These are phyloP conservation scores for Dendrothele bispora DNA, from an alignment of 768 basidiomycete genomes.

Conservation along the genomic window DNA sequence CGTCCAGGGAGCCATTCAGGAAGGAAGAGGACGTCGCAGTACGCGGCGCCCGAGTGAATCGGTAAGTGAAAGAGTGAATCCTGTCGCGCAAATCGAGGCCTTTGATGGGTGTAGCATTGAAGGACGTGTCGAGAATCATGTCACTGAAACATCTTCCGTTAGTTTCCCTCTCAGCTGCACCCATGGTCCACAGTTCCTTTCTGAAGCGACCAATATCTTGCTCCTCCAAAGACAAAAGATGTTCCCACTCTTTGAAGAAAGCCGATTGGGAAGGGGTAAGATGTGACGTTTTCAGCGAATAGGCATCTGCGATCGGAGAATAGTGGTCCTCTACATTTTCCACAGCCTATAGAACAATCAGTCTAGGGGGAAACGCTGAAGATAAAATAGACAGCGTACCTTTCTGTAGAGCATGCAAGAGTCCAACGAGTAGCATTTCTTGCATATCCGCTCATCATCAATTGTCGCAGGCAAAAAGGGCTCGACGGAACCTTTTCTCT, in stretches of 20 bases:
- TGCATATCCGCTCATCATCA: constrained; percentile 77
- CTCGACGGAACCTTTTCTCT: constrained; percentile 23
- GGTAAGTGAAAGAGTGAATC: constrained; percentile 80
- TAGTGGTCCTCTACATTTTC: constrained; percentile 57
- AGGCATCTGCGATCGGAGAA: constrained; percentile 65
- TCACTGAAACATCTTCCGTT: constrained; percentile 82
- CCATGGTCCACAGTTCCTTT: constrained; percentile 93
- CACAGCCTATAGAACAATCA: constrained; percentile 52
- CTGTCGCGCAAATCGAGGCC: constrained; percentile 28
- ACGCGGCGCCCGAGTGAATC: constrained; percentile 47
- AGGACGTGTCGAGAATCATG: constrained; percentile 65
- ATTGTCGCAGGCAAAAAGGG: constrained; percentile 85
- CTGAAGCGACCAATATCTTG: constrained; percentile 81
- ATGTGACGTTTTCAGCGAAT: constrained; percentile 78
- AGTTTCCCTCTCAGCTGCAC: constrained; percentile 73
- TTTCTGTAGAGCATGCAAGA: constrained; percentile 94
- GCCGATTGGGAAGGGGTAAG: constrained; percentile 61
- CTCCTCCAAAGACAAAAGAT: constrained; percentile 81
- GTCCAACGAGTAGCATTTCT: constrained; percentile 79
- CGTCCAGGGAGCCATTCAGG: constrained; percentile 75
- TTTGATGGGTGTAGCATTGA: neutral
- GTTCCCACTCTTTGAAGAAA: constrained; percentile 94
- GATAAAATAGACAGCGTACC: constrained; percentile 34
- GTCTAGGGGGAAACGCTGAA: neutral
- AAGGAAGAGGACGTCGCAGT: constrained; percentile 38